phyloP scores from a whole-genome alignment of 148 eudicot genomes.

The Rhododendron williamsianum region DNA sequence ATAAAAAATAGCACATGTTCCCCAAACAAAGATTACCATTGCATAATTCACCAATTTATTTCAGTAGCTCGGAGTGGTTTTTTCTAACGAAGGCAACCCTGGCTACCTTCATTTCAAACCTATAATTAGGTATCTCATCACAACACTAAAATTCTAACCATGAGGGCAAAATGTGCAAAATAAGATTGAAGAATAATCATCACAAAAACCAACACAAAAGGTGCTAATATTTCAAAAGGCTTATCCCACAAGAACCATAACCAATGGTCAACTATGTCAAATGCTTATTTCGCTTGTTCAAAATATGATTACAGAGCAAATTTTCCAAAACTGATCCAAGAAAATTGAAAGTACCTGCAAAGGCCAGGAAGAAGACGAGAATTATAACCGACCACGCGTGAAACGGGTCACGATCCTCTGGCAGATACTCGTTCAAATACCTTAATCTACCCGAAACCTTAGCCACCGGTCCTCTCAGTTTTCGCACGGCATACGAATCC shows the following conservation, averaged over 20 bases:
- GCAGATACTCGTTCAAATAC: conserved; percentile 79
- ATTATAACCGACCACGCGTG: conserved; percentile 77
- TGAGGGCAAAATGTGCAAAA: conserved; percentile 2
- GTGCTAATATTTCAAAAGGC: not conserved
- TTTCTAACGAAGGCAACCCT: not conserved
- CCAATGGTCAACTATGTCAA: not conserved
- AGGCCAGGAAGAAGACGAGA: conserved; percentile 56
- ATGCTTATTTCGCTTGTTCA: not conserved
- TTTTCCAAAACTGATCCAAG: not conserved
- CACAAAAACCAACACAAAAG: not conserved
- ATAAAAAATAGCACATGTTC: not conserved
- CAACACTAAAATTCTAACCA: not conserved
- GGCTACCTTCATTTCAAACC: not conserved
- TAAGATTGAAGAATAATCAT: not conserved
- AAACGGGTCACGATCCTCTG: conserved; percentile 90
- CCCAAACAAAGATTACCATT: not conserved
- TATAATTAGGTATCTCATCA: not conserved
- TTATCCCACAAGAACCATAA: not conserved
- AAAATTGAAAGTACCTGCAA: conserved; percentile 45
- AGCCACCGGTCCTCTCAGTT: conserved; percentile 45
- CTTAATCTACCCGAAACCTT: conserved; percentile 44
- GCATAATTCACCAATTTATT: not conserved
- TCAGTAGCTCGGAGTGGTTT: not conserved
- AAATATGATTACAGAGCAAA: not conserved
- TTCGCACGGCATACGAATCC: conserved; percentile 67